Evolutionary conservation across 1,139 yeast species (phyloP).

Genomic region (Lizanozyma gosingica): DNA sequence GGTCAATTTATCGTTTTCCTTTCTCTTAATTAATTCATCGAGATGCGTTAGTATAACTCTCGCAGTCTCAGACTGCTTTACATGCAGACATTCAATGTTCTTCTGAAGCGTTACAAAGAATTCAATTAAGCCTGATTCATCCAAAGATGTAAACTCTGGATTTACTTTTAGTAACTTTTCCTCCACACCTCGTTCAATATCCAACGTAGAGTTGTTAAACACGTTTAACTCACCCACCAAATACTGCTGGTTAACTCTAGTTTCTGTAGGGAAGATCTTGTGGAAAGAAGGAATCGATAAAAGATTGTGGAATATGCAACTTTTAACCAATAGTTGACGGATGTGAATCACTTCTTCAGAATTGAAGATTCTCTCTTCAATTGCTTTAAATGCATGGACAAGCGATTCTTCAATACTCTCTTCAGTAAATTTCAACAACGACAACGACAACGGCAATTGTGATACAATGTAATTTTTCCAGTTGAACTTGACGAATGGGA

Average conservation of each 20-base stretch:
- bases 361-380: neutral
- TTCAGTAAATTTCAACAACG: conserved; percentile 6
- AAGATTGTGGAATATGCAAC: conserved; percentile 2
- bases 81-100: conserved; percentile 17
- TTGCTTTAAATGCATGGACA: conserved; percentile 1
- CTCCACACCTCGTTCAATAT: conserved; percentile 7
- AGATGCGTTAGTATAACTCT: conserved; percentile 16
- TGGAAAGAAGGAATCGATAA: conserved; percentile 2
- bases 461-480: conserved; percentile 17
- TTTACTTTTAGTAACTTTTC: conserved; percentile 26
- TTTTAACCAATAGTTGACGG: conserved; percentile 4
- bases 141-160: conserved; percentile 34
- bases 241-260: conserved; percentile 1
- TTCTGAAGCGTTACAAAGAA: conserved; percentile 13
- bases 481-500: conserved; percentile 14
- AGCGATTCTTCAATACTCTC: conserved; percentile 8
- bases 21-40: conserved; percentile 20
- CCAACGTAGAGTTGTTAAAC: neutral
- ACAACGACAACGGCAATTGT: conserved; percentile 9
- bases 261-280: conserved; percentile 4
- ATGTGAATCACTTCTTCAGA: conserved; percentile 1
- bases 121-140: conserved; percentile 31
- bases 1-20: conserved; percentile 27
- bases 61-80: conserved; percentile 20
- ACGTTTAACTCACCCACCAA: conserved; percentile 2